Evolutionary conservation across 228 moss, liverwort and hornwort genomes (phyloP).

Genomic region (Sphagnum fallax): DNA sequence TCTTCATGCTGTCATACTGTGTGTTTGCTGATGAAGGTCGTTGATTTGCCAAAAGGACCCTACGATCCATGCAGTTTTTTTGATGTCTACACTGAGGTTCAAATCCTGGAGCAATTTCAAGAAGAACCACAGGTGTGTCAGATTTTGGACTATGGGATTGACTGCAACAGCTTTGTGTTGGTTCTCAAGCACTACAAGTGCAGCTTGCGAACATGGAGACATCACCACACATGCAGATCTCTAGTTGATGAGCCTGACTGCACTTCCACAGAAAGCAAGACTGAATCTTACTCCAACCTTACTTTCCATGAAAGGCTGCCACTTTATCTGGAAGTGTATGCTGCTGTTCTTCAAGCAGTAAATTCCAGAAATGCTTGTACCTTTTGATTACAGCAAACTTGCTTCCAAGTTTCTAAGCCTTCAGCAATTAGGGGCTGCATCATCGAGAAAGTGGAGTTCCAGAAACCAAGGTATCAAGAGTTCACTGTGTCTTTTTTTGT

Average conservation of each 20-base stretch:
- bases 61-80: constrained; percentile 73
- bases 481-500: neutral
- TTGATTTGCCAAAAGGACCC: constrained; percentile 70
- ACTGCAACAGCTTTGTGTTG: constrained; percentile 56
- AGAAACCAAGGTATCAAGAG: too few species aligned
- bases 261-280: neutral
- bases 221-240: constrained; percentile 11
- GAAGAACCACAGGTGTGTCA: constrained; percentile 66
- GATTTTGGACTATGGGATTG: constrained; percentile 81
- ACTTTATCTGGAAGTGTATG: constrained; percentile 58
- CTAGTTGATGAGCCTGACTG: neutral
- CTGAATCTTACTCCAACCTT: neutral
- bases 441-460: too few species aligned
- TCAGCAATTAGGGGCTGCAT: too few species aligned
- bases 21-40: constrained; percentile 26
- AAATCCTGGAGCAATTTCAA: constrained; percentile 65
- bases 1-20: neutral
- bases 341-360: constrained; percentile 51
- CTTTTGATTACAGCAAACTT: neutral
- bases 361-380: neutral
- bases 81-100: constrained; percentile 83
- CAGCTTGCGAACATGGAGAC: constrained; percentile 65
- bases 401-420: too few species aligned
- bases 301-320: constrained; percentile 34
- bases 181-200: constrained; percentile 94